Evolutionary conservation across 192 early-diverging fungal genomes (phyloP), one percentile per base, ranked within the genome.

Genomic region (Radiomyces spectabilis): DNA sequence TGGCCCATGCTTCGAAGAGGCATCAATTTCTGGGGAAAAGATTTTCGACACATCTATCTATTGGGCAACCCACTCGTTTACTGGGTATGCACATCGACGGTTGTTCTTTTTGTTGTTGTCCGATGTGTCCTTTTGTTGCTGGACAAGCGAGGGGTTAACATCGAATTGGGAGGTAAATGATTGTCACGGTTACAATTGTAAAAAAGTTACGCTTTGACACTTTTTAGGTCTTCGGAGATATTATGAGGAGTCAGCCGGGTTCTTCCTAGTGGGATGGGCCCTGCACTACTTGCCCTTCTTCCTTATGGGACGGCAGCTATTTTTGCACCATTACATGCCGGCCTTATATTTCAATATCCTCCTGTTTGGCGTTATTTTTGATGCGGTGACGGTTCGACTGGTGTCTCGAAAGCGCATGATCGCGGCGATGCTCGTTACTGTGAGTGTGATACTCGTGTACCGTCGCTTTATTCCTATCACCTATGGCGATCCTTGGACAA

Each of bases 311-410:
- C 90, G 93, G 42, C 92, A 95, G 68, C 69, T 94, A 33, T 94
- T 97, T 66, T 75, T 96, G 48, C 95, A 98, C 60, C 95, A 98
- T 63, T 98, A 98, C 65, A 81, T 95, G 35, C 95, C 95, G 4
- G 85, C 93, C 12, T 77, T 98, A n/a, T 98, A 94, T 71, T 88
- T 93, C 65, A 76, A 84, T 6, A 80, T 98, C 46, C 74, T 97
- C 19, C 69, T 83, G 6, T 54, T 92, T 46, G 82, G 84, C 27
- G 79, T 80, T 21, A 69, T 82, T 1, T 84, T 95, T 63, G 94
- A 98, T 66, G 62, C 92, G 41, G 59, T 79, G 16, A 92, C 88
- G 3, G 74, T 80, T 41, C 81, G 84, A 16, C 51, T 87, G 16
- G 63, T 74, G n/a, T 65, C 65, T 45, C 68, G 65, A 18, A 58